A percentile compares a stretch with the other conserved stretches of the same genome.
Evolutionary conservation across 768 basidiomycete genomes (phyloP).

Genomic region (Boletus huronensis): DNA sequence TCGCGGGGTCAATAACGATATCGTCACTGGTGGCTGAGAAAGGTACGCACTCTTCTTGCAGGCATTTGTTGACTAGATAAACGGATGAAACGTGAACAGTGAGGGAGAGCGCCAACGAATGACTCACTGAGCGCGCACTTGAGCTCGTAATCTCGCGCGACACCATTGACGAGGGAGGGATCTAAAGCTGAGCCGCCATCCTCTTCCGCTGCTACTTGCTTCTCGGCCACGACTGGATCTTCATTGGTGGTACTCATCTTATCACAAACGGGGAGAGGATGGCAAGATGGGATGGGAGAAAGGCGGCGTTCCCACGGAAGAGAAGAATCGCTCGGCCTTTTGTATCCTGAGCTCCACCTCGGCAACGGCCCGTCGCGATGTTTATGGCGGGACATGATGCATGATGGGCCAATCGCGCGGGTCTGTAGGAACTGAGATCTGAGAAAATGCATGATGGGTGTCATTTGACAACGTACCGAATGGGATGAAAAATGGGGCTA

Average conservation of each 20-base stretch:
- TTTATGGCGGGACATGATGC: not conserved
- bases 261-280: not conserved
- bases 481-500: not conserved
- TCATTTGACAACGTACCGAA: not conserved
- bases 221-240: slow-evolving; percentile 15
- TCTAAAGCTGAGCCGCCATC: slow-evolving; percentile 12
- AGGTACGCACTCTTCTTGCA: slow-evolving; percentile 42
- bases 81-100: not conserved
- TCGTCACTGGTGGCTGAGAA: slow-evolving; percentile 3
- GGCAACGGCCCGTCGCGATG: not conserved
- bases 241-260: slow-evolving; percentile 2
- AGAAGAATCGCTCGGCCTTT: slow-evolving; percentile 2
- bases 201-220: slow-evolving; percentile 9
- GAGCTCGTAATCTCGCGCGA: slow-evolving; percentile 32
- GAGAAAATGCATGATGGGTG: not conserved
- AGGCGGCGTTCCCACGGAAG: slow-evolving; percentile 18
- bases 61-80: slow-evolving; percentile 41
- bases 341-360: slow-evolving; percentile 9
- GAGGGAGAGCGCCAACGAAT: not conserved
- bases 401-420: not conserved
- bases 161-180: slow-evolving; percentile 18
- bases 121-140: slow-evolving; percentile 32
- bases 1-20: not conserved
- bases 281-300: not conserved
- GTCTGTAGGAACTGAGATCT: not conserved